A percentile compares a stretch with the other conserved stretches of the same genome.
These are phyloP conservation scores for Artemisia annua DNA, from an alignment of 129 eudicot species.

Conservation along the genomic window DNA sequence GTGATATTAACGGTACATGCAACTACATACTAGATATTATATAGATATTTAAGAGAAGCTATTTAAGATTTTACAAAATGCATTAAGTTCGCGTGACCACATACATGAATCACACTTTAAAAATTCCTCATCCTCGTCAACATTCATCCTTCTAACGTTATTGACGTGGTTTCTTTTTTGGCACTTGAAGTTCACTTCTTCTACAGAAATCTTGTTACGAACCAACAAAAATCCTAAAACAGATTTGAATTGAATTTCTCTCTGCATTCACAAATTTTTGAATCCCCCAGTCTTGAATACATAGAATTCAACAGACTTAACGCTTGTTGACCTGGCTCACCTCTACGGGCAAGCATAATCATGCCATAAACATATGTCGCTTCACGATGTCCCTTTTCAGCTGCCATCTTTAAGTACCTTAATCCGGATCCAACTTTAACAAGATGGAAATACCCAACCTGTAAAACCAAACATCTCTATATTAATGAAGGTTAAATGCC, in stretches of 20 bases:
- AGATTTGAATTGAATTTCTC: neutral
- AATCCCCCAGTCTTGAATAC: neutral
- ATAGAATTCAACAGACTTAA: neutral
- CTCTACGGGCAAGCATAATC: constrained; percentile 11
- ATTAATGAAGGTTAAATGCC: no score
- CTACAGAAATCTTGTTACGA: neutral
- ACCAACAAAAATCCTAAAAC: neutral
- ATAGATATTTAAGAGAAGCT: neutral
- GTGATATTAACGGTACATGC: neutral
- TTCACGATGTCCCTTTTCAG: constrained; percentile 12
- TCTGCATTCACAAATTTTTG: constrained; percentile 21
- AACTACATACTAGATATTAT: neutral
- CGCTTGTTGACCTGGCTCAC: constrained; percentile 4
- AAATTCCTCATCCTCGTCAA: neutral
- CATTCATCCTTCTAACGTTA: neutral
- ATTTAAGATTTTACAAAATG: neutral
- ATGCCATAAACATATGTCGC: constrained; percentile 29
- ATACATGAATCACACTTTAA: neutral
- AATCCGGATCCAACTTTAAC: constrained; percentile 17
- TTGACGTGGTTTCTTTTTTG: neutral
- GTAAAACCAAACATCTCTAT: neutral
- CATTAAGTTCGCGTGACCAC: neutral
- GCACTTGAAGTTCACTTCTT: neutral
- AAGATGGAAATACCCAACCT: constrained; percentile 15
- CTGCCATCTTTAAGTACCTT: constrained; percentile 17